Base-by-base conservation (phyloP, 192 early-diverging fungal genomes). In the Piromyces finnis region DNA sequence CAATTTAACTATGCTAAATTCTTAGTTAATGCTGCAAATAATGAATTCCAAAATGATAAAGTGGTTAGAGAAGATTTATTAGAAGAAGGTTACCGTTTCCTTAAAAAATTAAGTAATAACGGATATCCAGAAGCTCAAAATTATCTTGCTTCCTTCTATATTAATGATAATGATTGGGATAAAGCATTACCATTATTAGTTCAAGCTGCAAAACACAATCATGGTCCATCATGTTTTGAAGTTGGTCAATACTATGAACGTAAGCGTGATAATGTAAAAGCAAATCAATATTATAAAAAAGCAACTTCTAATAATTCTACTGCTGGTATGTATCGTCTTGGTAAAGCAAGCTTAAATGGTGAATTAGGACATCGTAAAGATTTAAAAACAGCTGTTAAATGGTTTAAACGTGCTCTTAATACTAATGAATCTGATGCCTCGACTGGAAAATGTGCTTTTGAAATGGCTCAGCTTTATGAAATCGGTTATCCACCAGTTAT, bases 281-380 rank as follows among this genome's bases (percentile, higher is more conserved):
- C 51, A n/a, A 68, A 68, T 68, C 51, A 68, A 68, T 68, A 68
- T 9, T 68, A 68, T n/a, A 68, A 68, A 11, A 68, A 68, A 18
- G 51, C 51, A n/a, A 26, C 51, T n/a, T 68, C 51, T 11, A 68
- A 68, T 29, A 79, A 79, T 37, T 30, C 9, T 35, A 35, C 35
- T 2, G 78, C 37, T 79, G 80, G 78, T 30, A 81, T 81, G 80
- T n/a, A 79, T 79, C 80, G 80, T 29, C 79, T 81, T 28, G 80
- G 80, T 30, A 79, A 28, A 9, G 68, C 41, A 18, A 28, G 29
- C 12, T 35, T 81, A 29, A 79, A 17, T 30, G 80, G 80, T 29
- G 80, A 81, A 37, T 37, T 35, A 77, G 41, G 41, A 22, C 51
- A 79, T 32, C 36, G 77, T 30, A 77, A 77, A 26, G 80, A 81